These are phyloP conservation scores for Ustilago lituana DNA, from an alignment of 1,284 basidiomycete genomes.

Conservation along the genomic window DNA sequence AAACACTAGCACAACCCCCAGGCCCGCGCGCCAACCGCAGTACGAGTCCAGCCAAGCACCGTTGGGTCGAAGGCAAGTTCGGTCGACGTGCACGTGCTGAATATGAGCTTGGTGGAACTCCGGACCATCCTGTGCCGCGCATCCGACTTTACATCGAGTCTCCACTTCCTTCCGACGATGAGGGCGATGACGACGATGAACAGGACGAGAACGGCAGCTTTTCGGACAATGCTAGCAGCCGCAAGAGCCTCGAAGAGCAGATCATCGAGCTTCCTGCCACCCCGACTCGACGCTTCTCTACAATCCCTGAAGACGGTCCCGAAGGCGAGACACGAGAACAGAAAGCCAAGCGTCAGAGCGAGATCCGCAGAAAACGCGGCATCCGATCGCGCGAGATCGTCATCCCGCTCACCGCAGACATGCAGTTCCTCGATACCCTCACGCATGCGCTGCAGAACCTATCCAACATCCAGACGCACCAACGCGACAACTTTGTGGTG, in stretches of 20 bases:
- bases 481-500: constrained; percentile 75
- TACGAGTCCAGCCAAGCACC: constrained; percentile 28
- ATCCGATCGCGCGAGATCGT: constrained; percentile 69
- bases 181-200: constrained; percentile 21
- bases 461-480: constrained; percentile 74
- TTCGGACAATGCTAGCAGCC: constrained; percentile 35
- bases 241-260: constrained; percentile 41
- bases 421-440: constrained; percentile 82
- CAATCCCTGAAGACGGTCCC: constrained; percentile 46
- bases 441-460: constrained; percentile 78
- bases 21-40: constrained; percentile 13
- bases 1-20: constrained; percentile 13
- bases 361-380: constrained; percentile 40
- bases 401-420: constrained; percentile 83
- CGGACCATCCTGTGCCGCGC: constrained; percentile 65
- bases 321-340: constrained; percentile 45
- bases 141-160: constrained; percentile 66
- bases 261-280: constrained; percentile 43
- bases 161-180: constrained; percentile 55
- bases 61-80: constrained; percentile 61
- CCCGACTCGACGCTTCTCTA: constrained; percentile 26
- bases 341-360: constrained; percentile 37
- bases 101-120: constrained; percentile 68
- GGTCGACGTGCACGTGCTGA: constrained; percentile 67
- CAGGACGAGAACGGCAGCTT: constrained; percentile 14